Base-by-base conservation (phyloP, 2,329 filamentous ascomycete genomes). In the Nothophoma quercina region DNA sequence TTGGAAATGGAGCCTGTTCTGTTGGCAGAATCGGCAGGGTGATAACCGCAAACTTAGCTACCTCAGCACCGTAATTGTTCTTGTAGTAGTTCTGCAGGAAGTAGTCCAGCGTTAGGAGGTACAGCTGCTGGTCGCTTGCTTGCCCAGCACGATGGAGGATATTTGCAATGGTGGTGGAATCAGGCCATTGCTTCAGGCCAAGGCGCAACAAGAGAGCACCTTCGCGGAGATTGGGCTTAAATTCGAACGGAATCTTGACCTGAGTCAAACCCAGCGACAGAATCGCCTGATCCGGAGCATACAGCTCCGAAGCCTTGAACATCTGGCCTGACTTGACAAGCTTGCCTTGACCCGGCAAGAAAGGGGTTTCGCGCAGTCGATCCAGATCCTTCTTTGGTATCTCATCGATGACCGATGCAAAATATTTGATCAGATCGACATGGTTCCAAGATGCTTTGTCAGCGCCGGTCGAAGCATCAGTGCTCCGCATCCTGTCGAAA, bases 361-460 rank as follows among this genome's bases (percentile, higher is more conserved):
- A 91, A 9, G 85, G 86, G 0, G 91, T 91, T 40, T 87, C 83
- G 49, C 84, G 88, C 19, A 99, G 81, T 66, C 88, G 90, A 59
- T 85, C 86, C 47, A 97, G 83, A 70, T 99, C 95, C 41, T 88
- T 87, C 8, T 78, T 74, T 0, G 95, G 95, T 54, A 99, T 97
- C 63, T 99, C 95, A 44, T 90, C 85, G 55, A 85, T 86, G 22
- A 99, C 95, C 7, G 93, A 96, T 9, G 93, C 86, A 34, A 99
- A 83, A 65, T 99, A 99, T 64, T 92, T 93, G 74, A 99, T 92
- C 21, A 99, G 80, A 70, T 99, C 93, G 55, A 96, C 87, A 70
- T 98, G 93, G 51, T 91, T 97, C 90, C 91, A 96, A 72, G 87
- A 83, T 18, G 78, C 76, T 18, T 79, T 79, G 21, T 83, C 82